Evolutionary conservation across 1,284 basidiomycete genomes (phyloP), one percentile per base, ranked within the genome.

Genomic region (Jaminaea rosea): DNA sequence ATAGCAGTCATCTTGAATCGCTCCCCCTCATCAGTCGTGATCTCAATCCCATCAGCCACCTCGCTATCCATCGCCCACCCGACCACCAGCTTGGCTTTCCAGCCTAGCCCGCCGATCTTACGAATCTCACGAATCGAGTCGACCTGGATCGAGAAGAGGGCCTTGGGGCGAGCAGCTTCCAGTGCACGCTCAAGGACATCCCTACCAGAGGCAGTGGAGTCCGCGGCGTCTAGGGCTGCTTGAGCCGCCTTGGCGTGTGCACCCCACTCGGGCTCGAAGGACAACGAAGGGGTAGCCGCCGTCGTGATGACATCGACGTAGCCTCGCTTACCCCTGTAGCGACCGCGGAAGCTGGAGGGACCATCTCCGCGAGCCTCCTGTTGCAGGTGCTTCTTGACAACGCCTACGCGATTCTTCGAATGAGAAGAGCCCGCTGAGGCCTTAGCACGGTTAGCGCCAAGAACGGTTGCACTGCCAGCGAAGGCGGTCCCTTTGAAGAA

Each of bases 61-160:
- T 62, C 60, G 23, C 55, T 47, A 5, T 62, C 60, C 44, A 67
- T 32, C 0, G 65, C 65, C 65, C 66, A 69, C 4, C 62, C 60
- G 1, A 62, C 63, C 5, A 73, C 52, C 17, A 75, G 52, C 51
- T 73, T 75, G 4, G 60, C 62, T 60, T 74, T 74, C 64, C 66
- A 74, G 4, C 73, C 73, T 21, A 75, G 48, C 1, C 73, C 73
- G 13, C 73, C 73, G 5, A 73, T 50, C 53, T 75, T 75, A 53
- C 59, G 57, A 6, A 73, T 50, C 45, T 65, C 65, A 24, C 52
- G 52, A 36, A 75, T 72, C 24, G 74, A 71, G n/a, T 69, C 60
- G 28, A 74, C 57, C 4, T 62, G 60, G 24, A 73, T 57, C 6
- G 58, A 50, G 34, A 72, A 73, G 15, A 52, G 53, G 0, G 68